Evolutionary conservation across 768 basidiomycete genomes (phyloP), one percentile per base, ranked within the genome.

Genomic region (Dentipellis fragilis): DNA sequence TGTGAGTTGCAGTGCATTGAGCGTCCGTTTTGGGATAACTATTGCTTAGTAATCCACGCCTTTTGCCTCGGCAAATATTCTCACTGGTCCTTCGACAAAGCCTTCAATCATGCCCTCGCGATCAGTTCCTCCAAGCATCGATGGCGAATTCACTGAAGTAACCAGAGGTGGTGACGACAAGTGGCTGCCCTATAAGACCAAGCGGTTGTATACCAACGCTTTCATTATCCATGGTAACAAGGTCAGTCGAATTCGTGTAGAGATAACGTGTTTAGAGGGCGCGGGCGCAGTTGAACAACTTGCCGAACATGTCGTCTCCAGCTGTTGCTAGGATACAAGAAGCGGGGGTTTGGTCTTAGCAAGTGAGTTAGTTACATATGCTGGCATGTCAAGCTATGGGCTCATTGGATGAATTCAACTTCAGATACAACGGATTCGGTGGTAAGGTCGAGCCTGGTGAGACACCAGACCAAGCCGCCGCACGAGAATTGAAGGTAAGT

Each of bases 341-440:
- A 90, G 66, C 76, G 89, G 22, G 89, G 89, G 1, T 83, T 89
- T 64, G 89, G 88, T 22, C 70, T 70, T 38, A 75, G 78, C 58
- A 72, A 80, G 87, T 87, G 60, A 38, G 4, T 49, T 64, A 23
- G n/a, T 55, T 10, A 12, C 37, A 56, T 45, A 7, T 19, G 1
- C 10, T 23, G 12, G 23, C 3, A 17, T 10, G 40, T n/a, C 1
- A 46, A 45, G 50, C 35, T 36, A 35, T 47, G 35, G 37, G 45
- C 59, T 19, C 14, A 22, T n/a, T 49, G 3, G 29, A 6, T 29
- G 29, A 29, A 3, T 29, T 29, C 29, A 6, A 29, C 29, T 29
- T 6, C 62, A 92, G 91, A 63, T 92, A 80, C 64, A 93, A 93
- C 59, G 92, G 92, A 3, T 94, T 93, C 61, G 90, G 89, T 16